These are phyloP conservation scores for Filobasidium wieringae DNA, from an alignment of 768 basidiomycete genomes.

Conservation along the genomic window DNA sequence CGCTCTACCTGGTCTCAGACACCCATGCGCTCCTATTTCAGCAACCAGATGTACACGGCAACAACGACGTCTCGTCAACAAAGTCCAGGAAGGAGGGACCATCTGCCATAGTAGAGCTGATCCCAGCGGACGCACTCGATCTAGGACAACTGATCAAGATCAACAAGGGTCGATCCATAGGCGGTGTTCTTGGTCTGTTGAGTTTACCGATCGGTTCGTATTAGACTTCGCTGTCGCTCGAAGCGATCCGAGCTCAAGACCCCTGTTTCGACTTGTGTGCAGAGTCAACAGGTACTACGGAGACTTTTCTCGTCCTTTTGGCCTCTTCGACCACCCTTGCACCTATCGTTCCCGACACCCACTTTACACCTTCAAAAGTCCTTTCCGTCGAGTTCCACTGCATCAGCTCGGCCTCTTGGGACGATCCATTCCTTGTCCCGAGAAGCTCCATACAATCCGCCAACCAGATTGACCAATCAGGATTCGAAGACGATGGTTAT, in stretches of 20 bases:
- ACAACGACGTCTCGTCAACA: not conserved
- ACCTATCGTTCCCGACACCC: conserved; percentile 48
- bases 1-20: conserved; percentile 28
- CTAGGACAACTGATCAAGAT: conserved; percentile 53
- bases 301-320: conserved; percentile 70
- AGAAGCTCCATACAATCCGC: not conserved
- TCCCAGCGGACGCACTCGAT: conserved; percentile 61
- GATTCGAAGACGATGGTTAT: conserved; percentile 4
- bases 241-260: not conserved
- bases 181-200: conserved; percentile 56
- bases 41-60: conserved; percentile 22
- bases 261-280: not conserved
- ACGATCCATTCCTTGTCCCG: conserved; percentile 44
- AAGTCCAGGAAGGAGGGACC: conserved; percentile 18
- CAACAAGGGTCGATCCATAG: conserved; percentile 62
- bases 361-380: conserved; percentile 55
- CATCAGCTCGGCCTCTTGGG: conserved; percentile 71
- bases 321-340: conserved; percentile 59
- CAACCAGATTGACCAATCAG: not conserved
- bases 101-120: conserved; percentile 69
- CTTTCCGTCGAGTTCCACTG: conserved; percentile 83
- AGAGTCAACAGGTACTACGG: conserved; percentile 45
- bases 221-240: not conserved
- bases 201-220: conserved; percentile 38
- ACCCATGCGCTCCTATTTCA: conserved; percentile 34